phyloP scores from a whole-genome alignment of 2,329 filamentous ascomycete species.

The Amauroascus verrucosus region DNA sequence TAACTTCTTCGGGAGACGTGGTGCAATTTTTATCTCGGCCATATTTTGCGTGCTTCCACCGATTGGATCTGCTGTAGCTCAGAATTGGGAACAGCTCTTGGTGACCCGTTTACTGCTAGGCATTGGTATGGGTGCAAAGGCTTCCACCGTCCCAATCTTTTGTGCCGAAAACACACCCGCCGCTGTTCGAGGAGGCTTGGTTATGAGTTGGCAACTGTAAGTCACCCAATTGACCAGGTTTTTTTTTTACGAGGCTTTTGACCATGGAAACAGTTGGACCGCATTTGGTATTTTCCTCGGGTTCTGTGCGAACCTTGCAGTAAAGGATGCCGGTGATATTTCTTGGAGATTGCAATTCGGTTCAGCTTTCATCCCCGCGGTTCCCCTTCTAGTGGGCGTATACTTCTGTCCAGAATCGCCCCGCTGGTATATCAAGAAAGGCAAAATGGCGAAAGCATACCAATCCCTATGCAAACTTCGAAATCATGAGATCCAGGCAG shows the following conservation, averaged over 20 bases:
- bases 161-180: constrained; percentile 48
- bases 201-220: constrained; percentile 46
- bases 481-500: constrained; percentile 50
- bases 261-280: constrained; percentile 32
- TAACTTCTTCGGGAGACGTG: constrained; percentile 48
- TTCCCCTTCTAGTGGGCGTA: constrained; percentile 49
- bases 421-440: constrained; percentile 58
- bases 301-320: constrained; percentile 54
- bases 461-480: constrained; percentile 47
- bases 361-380: constrained; percentile 54
- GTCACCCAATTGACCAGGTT: constrained; percentile 14
- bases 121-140: constrained; percentile 53
- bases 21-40: constrained; percentile 54
- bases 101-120: constrained; percentile 49
- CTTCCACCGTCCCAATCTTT: constrained; percentile 47
- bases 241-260: constrained; percentile 21
- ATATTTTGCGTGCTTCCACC: constrained; percentile 57
- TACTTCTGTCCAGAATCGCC: constrained; percentile 57
- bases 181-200: constrained; percentile 45
- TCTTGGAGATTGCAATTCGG: constrained; percentile 56
- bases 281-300: constrained; percentile 58
- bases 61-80: constrained; percentile 54
- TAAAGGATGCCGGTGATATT: constrained; percentile 49
- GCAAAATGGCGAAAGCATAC: constrained; percentile 52
- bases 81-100: constrained; percentile 50